Percentiles rank a stretch among this genome's conserved stretches.
These are phyloP conservation scores for Dissophora globulifera DNA, from an alignment of 192 early-diverging fungal genomes.

Conservation along the genomic window DNA sequence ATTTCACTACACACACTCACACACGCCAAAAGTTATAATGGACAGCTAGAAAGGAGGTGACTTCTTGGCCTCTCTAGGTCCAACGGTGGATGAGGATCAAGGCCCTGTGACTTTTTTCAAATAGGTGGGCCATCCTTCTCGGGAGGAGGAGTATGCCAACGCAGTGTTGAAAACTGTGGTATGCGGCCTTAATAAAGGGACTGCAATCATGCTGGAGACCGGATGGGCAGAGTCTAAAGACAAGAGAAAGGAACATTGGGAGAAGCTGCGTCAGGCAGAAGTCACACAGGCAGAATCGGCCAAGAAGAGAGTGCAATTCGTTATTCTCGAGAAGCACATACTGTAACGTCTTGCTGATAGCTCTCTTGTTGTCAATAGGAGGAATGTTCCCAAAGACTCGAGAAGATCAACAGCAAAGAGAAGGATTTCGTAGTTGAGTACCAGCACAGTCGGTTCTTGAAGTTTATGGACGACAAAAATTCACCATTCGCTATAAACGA, in stretches of 20 bases:
- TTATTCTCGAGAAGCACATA: slow-evolving; percentile 21
- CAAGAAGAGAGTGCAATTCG: slow-evolving; percentile 19
- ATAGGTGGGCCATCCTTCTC: slow-evolving; percentile 39
- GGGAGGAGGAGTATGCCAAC: slow-evolving; percentile 24
- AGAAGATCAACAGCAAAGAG: slow-evolving; percentile 25
- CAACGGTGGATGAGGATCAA: slow-evolving; percentile 22
- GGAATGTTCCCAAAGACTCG: slow-evolving; percentile 28
- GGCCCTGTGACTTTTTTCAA: slow-evolving; percentile 39
- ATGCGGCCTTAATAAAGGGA: slow-evolving; percentile 26
- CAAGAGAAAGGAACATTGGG: slow-evolving; percentile 25
- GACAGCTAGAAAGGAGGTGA: slow-evolving; percentile 13
- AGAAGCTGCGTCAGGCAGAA: slow-evolving; percentile 31
- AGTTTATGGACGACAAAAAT: slow-evolving; percentile 28
- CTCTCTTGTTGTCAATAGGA: slow-evolving; percentile 17
- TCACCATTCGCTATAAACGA: slow-evolving; percentile 30
- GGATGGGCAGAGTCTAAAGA: slow-evolving; percentile 31
- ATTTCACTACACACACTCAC: slow-evolving; percentile 10
- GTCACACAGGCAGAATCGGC: too few species aligned
- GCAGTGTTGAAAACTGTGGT: slow-evolving; percentile 35
- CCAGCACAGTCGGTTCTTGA: slow-evolving; percentile 23
- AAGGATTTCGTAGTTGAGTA: slow-evolving; percentile 37
- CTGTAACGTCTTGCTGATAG: slow-evolving; percentile 5
- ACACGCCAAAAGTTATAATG: slow-evolving; percentile 14
- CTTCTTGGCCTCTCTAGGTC: slow-evolving; percentile 17
- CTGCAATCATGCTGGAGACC: slow-evolving; percentile 25